These are phyloP conservation scores for Dendrothele bispora DNA, from an alignment of 768 basidiomycete species.

Conservation along the genomic window DNA sequence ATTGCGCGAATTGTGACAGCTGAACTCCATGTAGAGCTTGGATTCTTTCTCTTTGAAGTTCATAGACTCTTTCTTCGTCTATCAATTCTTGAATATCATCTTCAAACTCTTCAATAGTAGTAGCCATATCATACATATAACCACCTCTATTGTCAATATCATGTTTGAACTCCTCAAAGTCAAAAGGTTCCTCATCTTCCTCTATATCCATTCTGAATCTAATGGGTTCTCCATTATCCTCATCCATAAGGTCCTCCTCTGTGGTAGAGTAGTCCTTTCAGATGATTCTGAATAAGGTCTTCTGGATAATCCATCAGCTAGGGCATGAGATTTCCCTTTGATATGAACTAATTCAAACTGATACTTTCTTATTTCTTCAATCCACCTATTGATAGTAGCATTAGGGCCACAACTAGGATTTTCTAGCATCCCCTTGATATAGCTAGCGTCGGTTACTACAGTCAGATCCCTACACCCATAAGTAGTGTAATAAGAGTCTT, in stretches of 20 bases:
- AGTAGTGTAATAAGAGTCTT: constrained; percentile 17
- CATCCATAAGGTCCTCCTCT: no score
- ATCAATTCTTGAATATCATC: not conserved
- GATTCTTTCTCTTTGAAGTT: not conserved
- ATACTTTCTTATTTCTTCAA: constrained; percentile 37
- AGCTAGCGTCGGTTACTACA: constrained; percentile 38
- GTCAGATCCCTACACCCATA: constrained; percentile 25
- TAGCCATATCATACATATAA: constrained; percentile 1
- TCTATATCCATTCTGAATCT: no score
- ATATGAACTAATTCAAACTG: constrained; percentile 38
- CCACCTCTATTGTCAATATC: constrained; percentile 9
- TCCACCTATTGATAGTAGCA: constrained; percentile 41
- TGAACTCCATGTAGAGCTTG: not conserved
- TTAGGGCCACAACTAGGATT: constrained; percentile 35
- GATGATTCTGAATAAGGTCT: constrained; percentile 2
- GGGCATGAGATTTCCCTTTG: constrained; percentile 28
- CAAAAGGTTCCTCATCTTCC: no score
- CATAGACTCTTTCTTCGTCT: not conserved
- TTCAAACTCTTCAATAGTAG: no score
- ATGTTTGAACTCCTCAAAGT: constrained; percentile 9
- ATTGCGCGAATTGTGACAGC: no score
- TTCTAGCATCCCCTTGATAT: constrained; percentile 43
- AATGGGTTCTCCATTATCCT: no score
- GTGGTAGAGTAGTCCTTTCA: not conserved
- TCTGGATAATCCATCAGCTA: constrained; percentile 38